phyloP scores from a whole-genome alignment of 352 stramenopile genomes.

The Phytophthora boehmeriae region DNA sequence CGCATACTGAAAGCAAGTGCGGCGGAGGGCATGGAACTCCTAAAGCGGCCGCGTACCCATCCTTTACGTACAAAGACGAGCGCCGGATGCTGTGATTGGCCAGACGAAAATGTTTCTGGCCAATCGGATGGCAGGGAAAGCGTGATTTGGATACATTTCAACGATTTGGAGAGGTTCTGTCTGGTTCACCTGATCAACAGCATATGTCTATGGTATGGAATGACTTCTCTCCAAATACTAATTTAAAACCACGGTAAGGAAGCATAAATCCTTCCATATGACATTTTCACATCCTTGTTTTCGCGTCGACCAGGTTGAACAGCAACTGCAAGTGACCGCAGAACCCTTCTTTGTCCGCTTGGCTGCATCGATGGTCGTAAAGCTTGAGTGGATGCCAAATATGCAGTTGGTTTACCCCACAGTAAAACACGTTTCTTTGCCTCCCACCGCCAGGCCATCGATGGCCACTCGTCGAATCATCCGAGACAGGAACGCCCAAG shows the following conservation, averaged over 20 bases:
- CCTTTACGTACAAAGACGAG: not conserved
- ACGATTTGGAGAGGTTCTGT: not conserved
- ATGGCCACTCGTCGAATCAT: slow-evolving; percentile 74
- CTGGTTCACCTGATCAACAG: not conserved
- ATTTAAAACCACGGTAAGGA: too few species aligned
- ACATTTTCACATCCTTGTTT: too few species aligned
- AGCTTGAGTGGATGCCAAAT: too few species aligned
- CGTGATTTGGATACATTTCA: slow-evolving; percentile 2
- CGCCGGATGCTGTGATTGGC: too few species aligned
- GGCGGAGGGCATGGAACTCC: not conserved
- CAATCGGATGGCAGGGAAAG: not conserved
- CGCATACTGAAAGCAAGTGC: slow-evolving; percentile 4
- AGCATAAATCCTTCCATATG: too few species aligned
- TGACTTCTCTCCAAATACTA: too few species aligned
- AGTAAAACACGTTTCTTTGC: slow-evolving; percentile 71
- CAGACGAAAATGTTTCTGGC: not conserved
- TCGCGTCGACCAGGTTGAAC: too few species aligned
- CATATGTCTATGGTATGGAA: not conserved
- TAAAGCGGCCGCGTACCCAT: slow-evolving; percentile 3
- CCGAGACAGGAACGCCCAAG: slow-evolving; percentile 72
- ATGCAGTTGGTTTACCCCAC: slow-evolving; percentile 62
- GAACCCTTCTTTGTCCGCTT: too few species aligned
- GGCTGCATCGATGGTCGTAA: too few species aligned
- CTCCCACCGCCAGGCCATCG: slow-evolving; percentile 58
- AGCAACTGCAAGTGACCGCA: too few species aligned